These are phyloP conservation scores for Penicillium sp. DNA, from an alignment of 2,329 filamentous ascomycete genomes.

Conservation along the genomic window DNA sequence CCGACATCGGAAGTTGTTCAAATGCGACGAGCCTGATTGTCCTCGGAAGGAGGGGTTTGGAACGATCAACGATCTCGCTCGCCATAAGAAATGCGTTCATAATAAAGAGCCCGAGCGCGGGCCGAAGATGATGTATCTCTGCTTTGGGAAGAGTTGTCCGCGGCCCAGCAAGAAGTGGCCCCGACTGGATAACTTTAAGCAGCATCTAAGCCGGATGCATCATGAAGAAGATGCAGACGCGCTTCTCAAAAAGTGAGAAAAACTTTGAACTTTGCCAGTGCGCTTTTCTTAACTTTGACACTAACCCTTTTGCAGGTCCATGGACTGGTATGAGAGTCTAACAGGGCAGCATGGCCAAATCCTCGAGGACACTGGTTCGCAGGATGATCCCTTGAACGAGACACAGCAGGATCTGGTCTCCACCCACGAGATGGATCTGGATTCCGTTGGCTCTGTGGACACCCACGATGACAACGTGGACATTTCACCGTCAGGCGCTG, in stretches of 20 bases:
- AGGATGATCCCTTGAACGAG: constrained; percentile 17
- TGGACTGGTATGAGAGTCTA: constrained; percentile 39
- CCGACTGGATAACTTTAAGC: constrained; percentile 81
- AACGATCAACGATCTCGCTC: constrained; percentile 77
- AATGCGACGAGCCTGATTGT: constrained; percentile 63
- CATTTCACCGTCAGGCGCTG: constrained; percentile 1
- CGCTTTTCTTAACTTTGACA: neutral
- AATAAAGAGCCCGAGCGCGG: constrained; percentile 48
- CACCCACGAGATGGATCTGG: constrained; percentile 11
- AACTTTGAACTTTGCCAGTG: too few species aligned
- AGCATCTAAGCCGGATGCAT: constrained; percentile 74
- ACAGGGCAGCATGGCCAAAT: constrained; percentile 21
- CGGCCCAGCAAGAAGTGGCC: constrained; percentile 72
- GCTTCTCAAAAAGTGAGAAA: constrained; percentile 51
- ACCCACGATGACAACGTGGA: constrained; percentile 1
- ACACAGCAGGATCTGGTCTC: constrained; percentile 19
- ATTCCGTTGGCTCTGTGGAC: neutral
- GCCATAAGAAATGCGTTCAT: constrained; percentile 76
- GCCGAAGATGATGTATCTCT: constrained; percentile 59
- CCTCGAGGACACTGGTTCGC: constrained; percentile 19
- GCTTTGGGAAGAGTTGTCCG: constrained; percentile 58
- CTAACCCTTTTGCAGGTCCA: constrained; percentile 17
- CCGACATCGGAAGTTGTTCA: constrained; percentile 68
- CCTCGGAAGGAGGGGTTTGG: constrained; percentile 67
- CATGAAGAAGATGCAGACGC: constrained; percentile 44